A percentile compares a stretch with the other conserved stretches of the same genome.
These are phyloP conservation scores for Pseudomonodictys pantanalensis DNA, from an alignment of 495 filamentous ascomycete species.

Conservation along the genomic window DNA sequence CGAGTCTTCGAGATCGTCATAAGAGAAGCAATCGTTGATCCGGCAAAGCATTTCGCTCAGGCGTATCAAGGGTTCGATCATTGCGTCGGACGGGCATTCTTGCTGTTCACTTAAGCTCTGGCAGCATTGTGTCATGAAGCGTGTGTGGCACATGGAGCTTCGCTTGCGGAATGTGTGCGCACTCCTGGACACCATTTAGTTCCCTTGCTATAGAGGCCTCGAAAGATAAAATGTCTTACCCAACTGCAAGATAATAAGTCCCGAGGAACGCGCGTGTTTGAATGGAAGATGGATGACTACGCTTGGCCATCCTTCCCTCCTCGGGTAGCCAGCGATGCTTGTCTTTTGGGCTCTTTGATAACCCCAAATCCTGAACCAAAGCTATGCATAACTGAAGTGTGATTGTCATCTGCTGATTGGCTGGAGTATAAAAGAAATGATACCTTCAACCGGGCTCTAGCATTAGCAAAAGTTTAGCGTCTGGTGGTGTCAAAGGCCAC, in stretches of 20 bases:
- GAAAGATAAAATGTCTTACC: conserved; percentile 2
- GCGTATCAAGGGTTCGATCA: conserved; percentile 11
- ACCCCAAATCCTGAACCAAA: conserved; percentile 11
- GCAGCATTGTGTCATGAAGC: conserved; percentile 16
- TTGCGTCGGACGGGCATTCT: conserved; percentile 2
- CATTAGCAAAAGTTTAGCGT: too few relatives aligned
- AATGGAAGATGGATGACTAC: not conserved
- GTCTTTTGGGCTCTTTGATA: conserved; percentile 6
- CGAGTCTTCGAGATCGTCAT: conserved; percentile 17
- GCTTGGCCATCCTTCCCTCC: too few relatives aligned
- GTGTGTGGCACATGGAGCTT: conserved; percentile 5
- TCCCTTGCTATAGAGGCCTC: not conserved
- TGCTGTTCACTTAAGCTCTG: not conserved
- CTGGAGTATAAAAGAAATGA: conserved; percentile 6
- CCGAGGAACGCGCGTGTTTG: conserved; percentile 16
- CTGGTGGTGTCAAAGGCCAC: too few relatives aligned
- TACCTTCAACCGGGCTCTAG: not conserved
- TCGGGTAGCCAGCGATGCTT: not conserved
- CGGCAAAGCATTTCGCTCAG: conserved; percentile 12
- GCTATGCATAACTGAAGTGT: conserved; percentile 19
- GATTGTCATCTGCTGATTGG: conserved; percentile 17
- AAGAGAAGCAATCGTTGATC: conserved; percentile 22
- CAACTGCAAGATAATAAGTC: conserved; percentile 5
- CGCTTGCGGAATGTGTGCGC: conserved; percentile 21
- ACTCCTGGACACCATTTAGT: conserved; percentile 8